These are phyloP conservation scores for Aspergillus nanangensis DNA, from an alignment of 495 filamentous ascomycete species.

Conservation along the genomic window DNA sequence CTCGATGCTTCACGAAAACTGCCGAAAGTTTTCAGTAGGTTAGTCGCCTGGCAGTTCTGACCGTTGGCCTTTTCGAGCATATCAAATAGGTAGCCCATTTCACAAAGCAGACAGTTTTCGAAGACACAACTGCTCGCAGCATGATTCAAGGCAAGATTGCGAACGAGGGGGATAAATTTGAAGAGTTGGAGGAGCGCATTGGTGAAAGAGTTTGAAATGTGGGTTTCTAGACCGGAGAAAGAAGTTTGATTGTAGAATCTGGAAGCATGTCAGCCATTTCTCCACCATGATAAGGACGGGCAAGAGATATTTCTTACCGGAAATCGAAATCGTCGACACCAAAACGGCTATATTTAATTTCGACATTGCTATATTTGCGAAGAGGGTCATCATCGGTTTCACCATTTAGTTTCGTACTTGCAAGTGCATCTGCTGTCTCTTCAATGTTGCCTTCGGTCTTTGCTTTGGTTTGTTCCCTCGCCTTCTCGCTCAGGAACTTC, in stretches of 20 bases:
- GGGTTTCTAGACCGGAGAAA: slow-evolving; percentile 90
- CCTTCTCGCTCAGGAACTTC: slow-evolving; percentile 92
- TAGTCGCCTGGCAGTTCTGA: slow-evolving; percentile 94
- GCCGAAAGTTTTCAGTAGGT: slow-evolving; percentile 85
- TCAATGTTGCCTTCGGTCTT: slow-evolving; percentile 51
- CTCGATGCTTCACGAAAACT: slow-evolving; percentile 67
- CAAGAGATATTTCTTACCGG: slow-evolving; percentile 50
- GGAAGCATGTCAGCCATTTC: slow-evolving; percentile 8
- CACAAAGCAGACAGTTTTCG: slow-evolving; percentile 85
- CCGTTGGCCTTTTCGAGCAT: slow-evolving; percentile 96
- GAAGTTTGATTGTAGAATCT: slow-evolving; percentile 89
- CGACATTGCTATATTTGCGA: slow-evolving; percentile 79
- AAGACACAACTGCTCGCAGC: slow-evolving; percentile 75
- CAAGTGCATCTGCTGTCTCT: slow-evolving; percentile 59
- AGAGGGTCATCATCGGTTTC: slow-evolving; percentile 68
- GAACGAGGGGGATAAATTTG: slow-evolving; percentile 80
- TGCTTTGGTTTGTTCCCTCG: slow-evolving; percentile 57
- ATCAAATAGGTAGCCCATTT: slow-evolving; percentile 92
- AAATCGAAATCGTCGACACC: slow-evolving; percentile 98
- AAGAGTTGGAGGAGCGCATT: slow-evolving; percentile 90
- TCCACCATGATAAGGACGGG: too few relatives aligned
- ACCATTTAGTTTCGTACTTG: slow-evolving; percentile 55
- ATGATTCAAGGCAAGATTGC: slow-evolving; percentile 89
- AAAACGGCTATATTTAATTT: slow-evolving; percentile 97
- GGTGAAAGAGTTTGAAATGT: slow-evolving; percentile 93